Conservation (phyloP, 352 stramenopile genomes). For the Phytophthora quininea region DNA sequence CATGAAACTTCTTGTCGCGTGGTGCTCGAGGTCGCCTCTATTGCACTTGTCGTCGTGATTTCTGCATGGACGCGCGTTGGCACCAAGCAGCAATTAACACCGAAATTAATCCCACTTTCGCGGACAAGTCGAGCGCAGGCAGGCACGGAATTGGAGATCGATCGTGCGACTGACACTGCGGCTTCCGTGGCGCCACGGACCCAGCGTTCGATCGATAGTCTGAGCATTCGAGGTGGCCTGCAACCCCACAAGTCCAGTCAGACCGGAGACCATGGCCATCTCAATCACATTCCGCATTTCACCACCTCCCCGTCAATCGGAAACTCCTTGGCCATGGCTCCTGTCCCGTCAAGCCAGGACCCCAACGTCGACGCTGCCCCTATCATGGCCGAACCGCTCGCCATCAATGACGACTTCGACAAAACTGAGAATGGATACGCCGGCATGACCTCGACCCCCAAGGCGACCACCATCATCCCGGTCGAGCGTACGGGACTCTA, state of each 20-base stretch:
- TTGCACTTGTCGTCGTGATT: neutral
- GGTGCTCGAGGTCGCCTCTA: neutral
- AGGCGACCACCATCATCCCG: neutral
- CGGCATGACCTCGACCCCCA: constrained; percentile 12
- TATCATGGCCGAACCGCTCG: constrained; percentile 7
- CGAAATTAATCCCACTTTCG: neutral
- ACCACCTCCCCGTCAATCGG: constrained; percentile 7
- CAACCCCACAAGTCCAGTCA: constrained; percentile 10
- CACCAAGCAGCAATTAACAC: constrained; percentile 14
- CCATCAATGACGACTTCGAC: constrained; percentile 16
- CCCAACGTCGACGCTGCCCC: constrained; percentile 16
- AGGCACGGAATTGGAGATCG: neutral
- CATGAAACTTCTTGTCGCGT: too few relatives aligned
- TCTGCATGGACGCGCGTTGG: constrained; percentile 13
- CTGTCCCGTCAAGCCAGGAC: constrained; percentile 16
- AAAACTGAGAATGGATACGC: constrained; percentile 15
- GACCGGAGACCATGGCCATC: neutral
- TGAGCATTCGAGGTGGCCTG: constrained; percentile 18
- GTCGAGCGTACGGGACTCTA: constrained; percentile 45
- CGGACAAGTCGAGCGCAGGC: neutral
- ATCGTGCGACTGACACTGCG: constrained; percentile 14
- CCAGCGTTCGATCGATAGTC: constrained; percentile 16
- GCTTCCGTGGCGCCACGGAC: constrained; percentile 8
- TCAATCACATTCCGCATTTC: constrained; percentile 20
- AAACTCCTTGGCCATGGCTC: constrained; percentile 11